Base-by-base conservation (phyloP, 345 rosid species). In the Salix exigua region DNA sequence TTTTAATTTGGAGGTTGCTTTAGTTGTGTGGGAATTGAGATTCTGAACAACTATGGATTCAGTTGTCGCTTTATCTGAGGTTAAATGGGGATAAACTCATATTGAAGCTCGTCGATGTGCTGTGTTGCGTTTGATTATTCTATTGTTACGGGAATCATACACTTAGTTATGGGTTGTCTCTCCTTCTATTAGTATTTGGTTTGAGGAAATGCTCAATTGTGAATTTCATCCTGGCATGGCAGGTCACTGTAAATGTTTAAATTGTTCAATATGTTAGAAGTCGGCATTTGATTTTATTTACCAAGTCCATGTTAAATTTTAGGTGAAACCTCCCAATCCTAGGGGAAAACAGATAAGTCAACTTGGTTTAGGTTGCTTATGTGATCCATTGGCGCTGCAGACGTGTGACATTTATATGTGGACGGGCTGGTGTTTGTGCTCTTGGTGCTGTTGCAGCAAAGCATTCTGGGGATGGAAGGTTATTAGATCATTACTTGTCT, bases 361-460 rank as follows among this genome's bases (percentile, higher is more conserved):
- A 48, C 8, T 35, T 70, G 63, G 31, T 48, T 14, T 71, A 48
- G 17, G 48, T n/a, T 77, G 48, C 42, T 26, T 38, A 58, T 66
- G 19, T 26, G 62, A 63, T 25, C 30, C 50, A 48, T 65, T 6
- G 30, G 16, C 21, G 23, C 16, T 55, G 33, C 72, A 89, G 93
- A 69, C 85, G 70, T 62, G 91, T 88, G 77, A 86, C 92, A 11
- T 91, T 91, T 72, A 81, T 89, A 66, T 89, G 92, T 44, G 93
- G 96, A 26, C 79, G 79, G n/a, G 89, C 93, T 82, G 93, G 96
- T 63, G 91, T 91, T 71, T 88, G 72, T 84, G 92, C 93, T 68
- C 89, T 91, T 50, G 96, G 92, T 70, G 96, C 92, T 78, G 90
- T 87, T 21, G 63, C 79, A 51, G 92, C 96, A 60, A 88, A 88